Evolutionary conservation across 345 rosid species (phyloP), one percentile per base, ranked within the genome.

Genomic region (Eucalyptus pumila): DNA sequence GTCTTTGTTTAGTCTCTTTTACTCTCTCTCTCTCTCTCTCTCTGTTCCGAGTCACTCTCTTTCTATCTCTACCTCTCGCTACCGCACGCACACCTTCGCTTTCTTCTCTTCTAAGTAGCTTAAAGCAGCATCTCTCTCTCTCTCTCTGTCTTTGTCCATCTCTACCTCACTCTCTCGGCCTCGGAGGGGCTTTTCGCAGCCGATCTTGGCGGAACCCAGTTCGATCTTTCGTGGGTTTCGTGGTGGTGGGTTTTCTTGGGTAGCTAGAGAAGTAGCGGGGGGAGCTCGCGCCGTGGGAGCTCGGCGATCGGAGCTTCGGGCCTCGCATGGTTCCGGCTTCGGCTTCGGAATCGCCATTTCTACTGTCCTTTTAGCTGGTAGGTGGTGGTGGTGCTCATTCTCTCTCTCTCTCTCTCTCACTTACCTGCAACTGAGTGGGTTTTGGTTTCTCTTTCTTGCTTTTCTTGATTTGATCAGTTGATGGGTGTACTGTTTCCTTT

Each of bases 21-120:
- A n/a, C 76, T 13, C 9, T 52, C 11, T 52, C 58, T 52, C 23
- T 51, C 52, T 50, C 17, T 49, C 34, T 23, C 19, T 14, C 88
- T 47, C 15, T 4, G 21, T 48, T 40, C 15, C 9, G 2, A 4
- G 49, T 54, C 88, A 87, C n/a, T 26, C 42, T 47, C 85, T 32
- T n/a, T 45, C 89, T 32, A 26, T 19, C 88, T 40, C 32, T 23
- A 27, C 8, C 87, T 40, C 48, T 88, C 27, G 44, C 5, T 72
- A 86, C 87, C 88, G 67, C 83, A 86, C 85, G 26, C 17, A n/a
- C 85, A 85, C 83, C 88, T 88, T 93, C 26, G 86, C 67, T 93
- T 91, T 45, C 93, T 93, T 92, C 86, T 90, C 87, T 85, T 89
- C 93, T 86, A 93, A 93, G 95, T 91, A 2, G 62, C 94, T 92